A percentile compares a stretch with the other conserved stretches of the same genome.
These are phyloP conservation scores for Nepenthes gracilis DNA, from an alignment of 148 eudicot genomes.

Conservation along the genomic window DNA sequence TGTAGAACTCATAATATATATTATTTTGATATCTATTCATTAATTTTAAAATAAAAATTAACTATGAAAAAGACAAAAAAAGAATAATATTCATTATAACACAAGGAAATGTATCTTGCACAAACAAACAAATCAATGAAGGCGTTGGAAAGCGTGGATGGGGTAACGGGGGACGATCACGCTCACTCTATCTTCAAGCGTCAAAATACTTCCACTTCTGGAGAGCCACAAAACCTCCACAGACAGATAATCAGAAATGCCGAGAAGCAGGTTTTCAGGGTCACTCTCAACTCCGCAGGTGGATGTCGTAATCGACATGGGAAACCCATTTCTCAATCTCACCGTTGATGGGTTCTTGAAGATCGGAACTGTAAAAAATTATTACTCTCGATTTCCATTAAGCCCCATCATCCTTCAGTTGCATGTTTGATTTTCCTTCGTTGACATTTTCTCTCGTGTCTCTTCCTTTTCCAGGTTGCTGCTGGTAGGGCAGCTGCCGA, in stretches of 20 bases:
- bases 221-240: too few species aligned
- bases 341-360: conserved; percentile 78
- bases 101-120: too few species aligned
- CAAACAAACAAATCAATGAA: too few species aligned
- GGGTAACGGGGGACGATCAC: too few species aligned
- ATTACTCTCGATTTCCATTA: background rate
- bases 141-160: too few species aligned
- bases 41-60: too few species aligned
- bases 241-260: conserved; percentile 28
- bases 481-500: conserved; percentile 56
- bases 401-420: background rate
- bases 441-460: background rate
- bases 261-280: conserved; percentile 34
- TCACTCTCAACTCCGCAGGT: conserved; percentile 35
- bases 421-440: background rate
- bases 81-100: too few species aligned
- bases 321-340: conserved; percentile 62
- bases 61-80: too few species aligned
- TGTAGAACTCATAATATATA: too few species aligned
- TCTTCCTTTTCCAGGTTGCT: conserved; percentile 43
- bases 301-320: conserved; percentile 53
- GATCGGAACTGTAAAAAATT: conserved; percentile 58
- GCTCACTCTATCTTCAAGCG: too few species aligned
- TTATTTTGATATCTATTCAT: too few species aligned
- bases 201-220: too few species aligned